Percentiles rank a stretch among this genome's conserved stretches.
Evolutionary conservation across 371 early-diverging fungal species (phyloP).

Genomic region (Apophysomyces elegans): DNA sequence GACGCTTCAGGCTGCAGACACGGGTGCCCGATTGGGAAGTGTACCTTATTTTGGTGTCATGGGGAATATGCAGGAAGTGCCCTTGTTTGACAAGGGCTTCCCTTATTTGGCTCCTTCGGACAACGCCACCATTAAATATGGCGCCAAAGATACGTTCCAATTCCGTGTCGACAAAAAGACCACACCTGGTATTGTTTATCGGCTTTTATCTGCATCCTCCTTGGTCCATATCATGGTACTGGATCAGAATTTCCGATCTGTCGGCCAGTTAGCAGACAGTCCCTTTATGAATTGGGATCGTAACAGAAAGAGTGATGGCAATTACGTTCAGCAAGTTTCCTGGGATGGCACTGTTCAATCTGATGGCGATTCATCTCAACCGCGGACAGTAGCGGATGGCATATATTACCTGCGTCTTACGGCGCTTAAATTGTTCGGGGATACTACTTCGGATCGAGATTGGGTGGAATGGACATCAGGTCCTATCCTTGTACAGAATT

Average conservation of each 20-base stretch:
- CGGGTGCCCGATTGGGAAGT: constrained; percentile 28
- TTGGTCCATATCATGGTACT: constrained; percentile 17
- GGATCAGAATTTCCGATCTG: not conserved
- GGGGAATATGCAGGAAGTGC: constrained; percentile 50
- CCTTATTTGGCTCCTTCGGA: constrained; percentile 31
- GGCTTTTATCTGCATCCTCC: constrained; percentile 24
- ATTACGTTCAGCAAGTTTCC: constrained; percentile 10
- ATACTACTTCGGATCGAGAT: not conserved
- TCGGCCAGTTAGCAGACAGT: constrained; percentile 22
- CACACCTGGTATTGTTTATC: constrained; percentile 24
- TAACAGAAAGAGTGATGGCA: constrained; percentile 15
- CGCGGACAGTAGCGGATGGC: constrained; percentile 13
- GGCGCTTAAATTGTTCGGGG: constrained; percentile 20
- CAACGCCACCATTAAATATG: constrained; percentile 15
- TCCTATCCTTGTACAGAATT: constrained; percentile 20
- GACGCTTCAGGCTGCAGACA: constrained; percentile 10
- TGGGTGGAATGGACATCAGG: constrained; percentile 27
- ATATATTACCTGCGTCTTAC: constrained; percentile 14
- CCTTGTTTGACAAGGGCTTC: constrained; percentile 40
- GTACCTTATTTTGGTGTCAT: constrained; percentile 65
- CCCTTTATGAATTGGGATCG: constrained; percentile 32
- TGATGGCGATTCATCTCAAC: not conserved
- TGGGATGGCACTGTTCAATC: constrained; percentile 24
- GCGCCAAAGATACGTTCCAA: constrained; percentile 14
- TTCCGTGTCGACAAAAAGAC: constrained; percentile 13